Percentiles rank a stretch among this genome's conserved stretches.
phyloP scores from a whole-genome alignment of 2,329 filamentous ascomycete genomes.

The Penicillium sp. region DNA sequence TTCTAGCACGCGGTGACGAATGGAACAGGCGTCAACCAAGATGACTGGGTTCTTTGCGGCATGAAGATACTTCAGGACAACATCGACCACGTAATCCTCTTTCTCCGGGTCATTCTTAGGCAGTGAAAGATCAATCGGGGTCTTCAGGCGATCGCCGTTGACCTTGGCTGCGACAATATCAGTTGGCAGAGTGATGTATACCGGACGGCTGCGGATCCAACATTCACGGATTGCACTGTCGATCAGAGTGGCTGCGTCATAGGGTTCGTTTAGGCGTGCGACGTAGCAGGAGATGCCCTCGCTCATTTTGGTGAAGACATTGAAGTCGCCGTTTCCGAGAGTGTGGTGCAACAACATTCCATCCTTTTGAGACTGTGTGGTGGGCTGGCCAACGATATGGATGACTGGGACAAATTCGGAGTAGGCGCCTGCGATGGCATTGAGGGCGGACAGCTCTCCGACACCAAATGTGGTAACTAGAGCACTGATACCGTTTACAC shows the following conservation, averaged over 20 bases:
- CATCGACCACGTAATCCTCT: conserved; percentile 79
- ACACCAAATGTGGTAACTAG: conserved; percentile 75
- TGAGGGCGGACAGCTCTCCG: conserved; percentile 64
- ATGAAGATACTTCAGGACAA: conserved; percentile 70
- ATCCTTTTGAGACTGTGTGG: conserved; percentile 46
- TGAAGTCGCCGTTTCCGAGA: conserved; percentile 73
- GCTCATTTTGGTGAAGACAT: conserved; percentile 78
- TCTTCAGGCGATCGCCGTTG: conserved; percentile 69
- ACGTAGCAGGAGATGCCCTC: conserved; percentile 67
- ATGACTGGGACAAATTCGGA: conserved; percentile 69
- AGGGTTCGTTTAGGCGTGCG: conserved; percentile 66
- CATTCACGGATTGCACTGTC: conserved; percentile 75
- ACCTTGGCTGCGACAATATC: conserved; percentile 76
- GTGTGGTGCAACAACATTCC: conserved; percentile 62
- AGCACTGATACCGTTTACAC: conserved; percentile 67
- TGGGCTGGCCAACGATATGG: conserved; percentile 58
- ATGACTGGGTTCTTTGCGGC: conserved; percentile 72
- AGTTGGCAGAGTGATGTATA: conserved; percentile 79
- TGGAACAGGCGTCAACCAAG: conserved; percentile 78
- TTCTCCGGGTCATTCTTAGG: conserved; percentile 65
- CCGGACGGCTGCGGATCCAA: conserved; percentile 69
- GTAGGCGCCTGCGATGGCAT: conserved; percentile 71
- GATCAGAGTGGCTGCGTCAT: conserved; percentile 70
- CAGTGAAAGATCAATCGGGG: conserved; percentile 64
- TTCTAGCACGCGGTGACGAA: conserved; percentile 68